These are phyloP conservation scores for Raddia distichophylla DNA, from an alignment of 176 grass and related monocot species.

Conservation along the genomic window DNA sequence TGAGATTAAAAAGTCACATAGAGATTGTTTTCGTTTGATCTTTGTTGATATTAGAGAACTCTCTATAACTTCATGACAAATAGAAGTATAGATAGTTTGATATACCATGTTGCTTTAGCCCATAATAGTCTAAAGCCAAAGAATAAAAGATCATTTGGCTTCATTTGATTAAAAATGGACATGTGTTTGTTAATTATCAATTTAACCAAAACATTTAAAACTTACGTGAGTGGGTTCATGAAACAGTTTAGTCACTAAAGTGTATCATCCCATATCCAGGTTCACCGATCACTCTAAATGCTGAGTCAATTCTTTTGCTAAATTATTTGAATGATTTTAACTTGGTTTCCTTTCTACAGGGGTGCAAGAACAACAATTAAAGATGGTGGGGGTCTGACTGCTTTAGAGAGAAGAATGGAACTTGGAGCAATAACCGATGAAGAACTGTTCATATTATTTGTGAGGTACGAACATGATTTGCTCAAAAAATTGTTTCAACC, in stretches of 20 bases:
- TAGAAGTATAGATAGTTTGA: too few species aligned
- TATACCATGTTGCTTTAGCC: too few species aligned
- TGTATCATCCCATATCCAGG: neutral
- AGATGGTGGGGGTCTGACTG: conserved; percentile 83
- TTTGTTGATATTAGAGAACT: too few species aligned
- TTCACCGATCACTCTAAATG: conserved; percentile 14
- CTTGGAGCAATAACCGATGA: conserved; percentile 97
- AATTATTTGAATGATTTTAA: conserved; percentile 18
- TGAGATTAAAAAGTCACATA: too few species aligned
- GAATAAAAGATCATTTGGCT: too few species aligned
- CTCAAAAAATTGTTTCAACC: neutral
- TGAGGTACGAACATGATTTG: conserved; percentile 39
- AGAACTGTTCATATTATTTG: conserved; percentile 93
- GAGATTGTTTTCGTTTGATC: too few species aligned
- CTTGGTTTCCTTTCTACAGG: conserved; percentile 42
- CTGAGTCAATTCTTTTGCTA: neutral
- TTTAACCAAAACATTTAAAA: conserved; percentile 18
- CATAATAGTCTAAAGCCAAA: too few species aligned
- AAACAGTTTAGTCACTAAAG: conserved; percentile 17
- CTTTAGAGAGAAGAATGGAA: conserved; percentile 97
- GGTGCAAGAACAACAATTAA: conserved; percentile 80
- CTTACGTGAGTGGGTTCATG: neutral
- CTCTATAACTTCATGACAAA: too few species aligned
- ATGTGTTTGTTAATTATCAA: neutral
- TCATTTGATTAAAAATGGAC: too few species aligned